Evolutionary conservation across 2,329 filamentous ascomycete species (phyloP), one percentile per base, ranked within the genome.

Genomic region (Phialophora expanda): DNA sequence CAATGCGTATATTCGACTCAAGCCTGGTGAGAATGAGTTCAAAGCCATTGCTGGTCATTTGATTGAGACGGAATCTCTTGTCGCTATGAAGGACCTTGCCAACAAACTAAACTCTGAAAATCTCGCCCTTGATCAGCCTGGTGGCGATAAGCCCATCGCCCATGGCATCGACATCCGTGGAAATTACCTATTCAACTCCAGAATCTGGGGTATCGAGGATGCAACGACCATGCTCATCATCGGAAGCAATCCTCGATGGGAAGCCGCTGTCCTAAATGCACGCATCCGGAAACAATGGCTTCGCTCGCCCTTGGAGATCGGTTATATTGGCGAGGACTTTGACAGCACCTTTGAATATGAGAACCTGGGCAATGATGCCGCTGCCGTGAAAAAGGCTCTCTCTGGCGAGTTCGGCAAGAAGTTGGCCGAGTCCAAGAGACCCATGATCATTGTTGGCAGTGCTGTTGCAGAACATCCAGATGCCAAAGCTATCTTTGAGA

Each of bases 221-320:
- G 92, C 94, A 20, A 95, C 98, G 80, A 88, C 86, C 73, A 92
- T 99, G 66, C 89, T 99, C 61, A 88, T 99, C 66, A 87, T 99
- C 70, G 95, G 94, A 72, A 97, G 92, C 77, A 99, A 99, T 83
- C 91, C 95, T 48, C 89, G 95, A 72, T 92, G 96, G 76, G 95
- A 99, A 82, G 95, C 95, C 68, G 92, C 95, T 64, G 92, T 95
- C 56, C 86, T 99, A 53, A 99, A 99, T 76, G 93, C 94, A 70
- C 91, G 95, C 72, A 99, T 99, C 76, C 88, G 95, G 75, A 99
- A 99, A 85, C 93, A 97, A 79, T 99, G 94, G 91, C 84, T 99
- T 73, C 90, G 93, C 73, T 97, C 95, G 41, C 93, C 98, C 73
- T 87, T 99, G 26, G 90, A 98, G 78, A 88, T 99, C 74, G 95